Percentiles rank a stretch among this genome's conserved stretches.
Conservation (phyloP, 345 rosid species). For the Hibiscus trionum region DNA sequence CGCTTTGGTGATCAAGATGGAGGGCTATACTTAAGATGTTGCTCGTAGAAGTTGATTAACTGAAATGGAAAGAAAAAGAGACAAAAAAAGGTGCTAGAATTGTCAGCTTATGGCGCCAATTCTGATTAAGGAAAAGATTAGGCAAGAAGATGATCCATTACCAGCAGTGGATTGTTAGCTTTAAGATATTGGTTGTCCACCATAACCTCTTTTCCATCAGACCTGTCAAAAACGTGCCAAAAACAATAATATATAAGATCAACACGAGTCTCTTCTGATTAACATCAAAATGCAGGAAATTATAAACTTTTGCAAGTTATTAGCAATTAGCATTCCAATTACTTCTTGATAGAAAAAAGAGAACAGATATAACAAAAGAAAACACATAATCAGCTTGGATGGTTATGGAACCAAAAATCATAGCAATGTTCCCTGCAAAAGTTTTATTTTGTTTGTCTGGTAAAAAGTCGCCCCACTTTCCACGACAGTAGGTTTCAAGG, state of each 20-base stretch:
- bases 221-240: conserved; percentile 31
- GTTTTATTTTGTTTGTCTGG: background rate
- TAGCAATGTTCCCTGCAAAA: background rate
- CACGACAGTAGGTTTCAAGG: background rate
- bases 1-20: background rate
- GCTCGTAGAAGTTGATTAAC: conserved; percentile 51
- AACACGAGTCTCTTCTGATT: background rate
- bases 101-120: background rate
- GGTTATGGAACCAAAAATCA: background rate
- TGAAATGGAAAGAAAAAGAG: conserved; percentile 17
- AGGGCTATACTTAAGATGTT: conserved; percentile 7
- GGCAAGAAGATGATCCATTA: conserved; percentile 22
- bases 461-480: background rate
- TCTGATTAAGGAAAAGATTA: background rate
- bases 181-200: conserved; percentile 85
- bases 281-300: background rate
- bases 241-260: background rate
- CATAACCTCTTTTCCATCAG: conserved; percentile 81
- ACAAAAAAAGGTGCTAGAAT: background rate
- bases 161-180: conserved; percentile 82
- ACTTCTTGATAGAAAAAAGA: background rate
- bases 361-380: background rate
- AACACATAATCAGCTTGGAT: background rate
- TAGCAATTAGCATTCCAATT: background rate
- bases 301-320: background rate